Conservation (phyloP, 495 filamentous ascomycete genomes). For the Penicillium egyptiacum region DNA sequence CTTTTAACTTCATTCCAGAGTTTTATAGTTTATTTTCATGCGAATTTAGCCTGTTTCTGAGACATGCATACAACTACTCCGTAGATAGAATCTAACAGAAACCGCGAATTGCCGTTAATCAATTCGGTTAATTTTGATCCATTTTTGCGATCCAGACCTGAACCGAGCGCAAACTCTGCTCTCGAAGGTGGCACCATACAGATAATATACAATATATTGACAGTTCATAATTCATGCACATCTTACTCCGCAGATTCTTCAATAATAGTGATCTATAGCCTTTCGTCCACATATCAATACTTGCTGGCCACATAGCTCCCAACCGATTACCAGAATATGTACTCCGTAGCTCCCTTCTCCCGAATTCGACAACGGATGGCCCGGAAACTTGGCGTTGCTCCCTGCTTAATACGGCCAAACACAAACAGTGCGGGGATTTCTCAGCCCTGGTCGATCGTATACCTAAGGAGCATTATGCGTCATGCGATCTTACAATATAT, state of each 20-base stretch:
- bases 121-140: neutral
- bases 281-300: neutral
- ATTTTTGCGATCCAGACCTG: neutral
- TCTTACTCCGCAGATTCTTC: no score
- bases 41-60: neutral
- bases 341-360: neutral
- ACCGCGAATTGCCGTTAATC: neutral
- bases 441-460: constrained; percentile 3
- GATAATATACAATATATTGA: neutral
- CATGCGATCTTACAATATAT: neutral
- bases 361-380: no score
- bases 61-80: no score
- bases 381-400: neutral
- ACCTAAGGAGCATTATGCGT: constrained; percentile 3
- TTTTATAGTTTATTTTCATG: neutral
- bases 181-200: neutral
- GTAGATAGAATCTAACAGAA: constrained; percentile 3
- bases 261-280: no score
- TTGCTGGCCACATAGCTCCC: neutral
- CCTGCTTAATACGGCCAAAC: neutral
- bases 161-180: neutral
- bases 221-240: neutral
- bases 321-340: no score
- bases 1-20: constrained; percentile 1
- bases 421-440: constrained; percentile 2